phyloP scores from a whole-genome alignment of 2,329 filamentous ascomycete species.

The Fusarium begoniae region DNA sequence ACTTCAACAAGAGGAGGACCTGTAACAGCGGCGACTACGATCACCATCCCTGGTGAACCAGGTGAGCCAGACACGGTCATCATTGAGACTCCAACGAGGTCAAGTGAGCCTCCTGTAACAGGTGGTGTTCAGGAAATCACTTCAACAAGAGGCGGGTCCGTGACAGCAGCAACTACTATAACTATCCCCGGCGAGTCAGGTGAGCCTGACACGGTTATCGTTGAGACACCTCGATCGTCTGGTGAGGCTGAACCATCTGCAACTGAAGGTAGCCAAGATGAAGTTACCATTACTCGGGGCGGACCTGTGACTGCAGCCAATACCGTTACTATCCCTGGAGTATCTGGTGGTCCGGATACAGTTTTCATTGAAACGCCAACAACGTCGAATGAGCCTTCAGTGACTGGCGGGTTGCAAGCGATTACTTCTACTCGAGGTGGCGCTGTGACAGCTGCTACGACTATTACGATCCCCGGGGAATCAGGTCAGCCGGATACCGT shows the following conservation, averaged over 20 bases:
- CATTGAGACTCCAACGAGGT: background rate
- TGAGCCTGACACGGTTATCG: background rate
- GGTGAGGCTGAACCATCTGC: background rate
- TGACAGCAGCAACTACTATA: background rate
- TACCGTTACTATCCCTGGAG: background rate
- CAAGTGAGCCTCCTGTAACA: background rate
- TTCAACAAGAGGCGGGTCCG: background rate
- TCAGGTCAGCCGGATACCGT: background rate
- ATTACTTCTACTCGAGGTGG: background rate
- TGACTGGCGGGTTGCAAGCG: background rate
- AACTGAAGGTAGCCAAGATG: too few species aligned
- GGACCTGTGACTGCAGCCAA: background rate
- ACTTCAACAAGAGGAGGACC: background rate
- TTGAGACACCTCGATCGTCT: background rate
- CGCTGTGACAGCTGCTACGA: background rate
- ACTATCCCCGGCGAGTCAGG: background rate
- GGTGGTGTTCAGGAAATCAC: background rate
- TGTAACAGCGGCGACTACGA: background rate
- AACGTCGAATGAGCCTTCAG: background rate
- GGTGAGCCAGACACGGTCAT: conserved; percentile 1
- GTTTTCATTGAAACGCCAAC: background rate
- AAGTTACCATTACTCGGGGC: background rate
- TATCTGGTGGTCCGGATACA: background rate
- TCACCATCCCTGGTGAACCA: background rate
- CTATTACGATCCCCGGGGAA: background rate